Conservation (phyloP, 2,329 filamentous ascomycete genomes). For the Mollisia scopiformis region DNA sequence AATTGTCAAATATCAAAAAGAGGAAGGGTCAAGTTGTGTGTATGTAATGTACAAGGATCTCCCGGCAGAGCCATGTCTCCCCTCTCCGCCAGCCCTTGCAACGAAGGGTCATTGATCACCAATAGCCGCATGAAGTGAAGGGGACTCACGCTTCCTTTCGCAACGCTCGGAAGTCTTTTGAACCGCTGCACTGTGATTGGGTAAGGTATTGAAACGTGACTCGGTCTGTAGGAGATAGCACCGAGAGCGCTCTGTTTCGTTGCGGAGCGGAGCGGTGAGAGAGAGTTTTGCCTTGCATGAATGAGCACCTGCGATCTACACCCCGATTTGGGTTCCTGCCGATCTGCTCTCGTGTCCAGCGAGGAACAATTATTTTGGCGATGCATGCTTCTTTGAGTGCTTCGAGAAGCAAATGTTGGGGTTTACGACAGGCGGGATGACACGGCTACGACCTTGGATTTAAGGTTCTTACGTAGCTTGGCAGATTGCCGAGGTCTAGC, state of each 20-base stretch:
- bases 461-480: background rate
- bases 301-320: background rate
- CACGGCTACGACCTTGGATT: background rate
- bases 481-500: background rate
- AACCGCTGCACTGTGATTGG: constrained; percentile 4
- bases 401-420: too few species aligned
- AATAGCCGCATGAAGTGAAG: constrained; percentile 12
- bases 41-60: constrained; percentile 32
- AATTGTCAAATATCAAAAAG: background rate
- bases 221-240: background rate
- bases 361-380: background rate
- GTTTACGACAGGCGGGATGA: background rate
- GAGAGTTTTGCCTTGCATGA: background rate
- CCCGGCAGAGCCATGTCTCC: constrained; percentile 6
- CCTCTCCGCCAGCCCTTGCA: constrained; percentile 5
- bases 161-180: constrained; percentile 4
- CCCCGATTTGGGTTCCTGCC: background rate
- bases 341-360: background rate
- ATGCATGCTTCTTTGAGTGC: background rate
- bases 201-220: constrained; percentile 15
- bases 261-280: background rate
- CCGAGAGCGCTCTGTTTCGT: background rate
- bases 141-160: constrained; percentile 4
- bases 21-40: background rate
- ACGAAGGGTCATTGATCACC: constrained; percentile 3